Conservation (phyloP, 306 rosid species). For the Crataegus laevigata region DNA sequence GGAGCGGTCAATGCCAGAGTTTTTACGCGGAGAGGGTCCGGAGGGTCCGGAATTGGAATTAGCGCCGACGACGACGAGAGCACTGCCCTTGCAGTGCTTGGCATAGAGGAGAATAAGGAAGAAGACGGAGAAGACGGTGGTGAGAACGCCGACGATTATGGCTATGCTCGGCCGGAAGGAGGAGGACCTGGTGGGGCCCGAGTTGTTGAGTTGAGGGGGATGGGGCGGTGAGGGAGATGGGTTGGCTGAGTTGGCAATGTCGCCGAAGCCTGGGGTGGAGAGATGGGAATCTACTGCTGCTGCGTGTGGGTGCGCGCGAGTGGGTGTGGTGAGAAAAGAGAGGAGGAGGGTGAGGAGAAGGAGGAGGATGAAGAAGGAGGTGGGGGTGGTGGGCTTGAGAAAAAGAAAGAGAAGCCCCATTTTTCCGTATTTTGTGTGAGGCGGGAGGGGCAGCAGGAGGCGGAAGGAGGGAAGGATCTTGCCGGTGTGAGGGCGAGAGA, state of each 20-base stretch:
- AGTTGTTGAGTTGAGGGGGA: neutral
- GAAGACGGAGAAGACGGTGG: constrained; percentile 52
- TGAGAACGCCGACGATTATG: constrained; percentile 38
- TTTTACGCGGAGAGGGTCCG: constrained; percentile 26
- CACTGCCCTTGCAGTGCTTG: constrained; percentile 47
- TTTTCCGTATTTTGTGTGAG: neutral
- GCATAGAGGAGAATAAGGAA: constrained; percentile 75
- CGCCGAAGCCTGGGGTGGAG: neutral
- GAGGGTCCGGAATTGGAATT: neutral
- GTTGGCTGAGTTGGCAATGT: neutral
- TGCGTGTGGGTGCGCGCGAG: neutral
- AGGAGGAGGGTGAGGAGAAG: neutral
- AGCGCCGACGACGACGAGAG: neutral
- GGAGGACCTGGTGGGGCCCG: neutral
- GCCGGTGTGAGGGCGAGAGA: neutral
- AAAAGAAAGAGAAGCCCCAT: neutral
- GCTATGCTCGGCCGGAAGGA: constrained; percentile 51
- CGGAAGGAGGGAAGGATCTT: neutral
- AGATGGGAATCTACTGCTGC: neutral
- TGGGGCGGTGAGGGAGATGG: neutral
- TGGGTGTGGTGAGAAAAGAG: neutral
- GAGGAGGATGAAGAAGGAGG: neutral
- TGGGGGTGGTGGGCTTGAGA: neutral
- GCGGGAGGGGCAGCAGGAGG: neutral
- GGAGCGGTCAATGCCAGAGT: constrained; percentile 73